phyloP scores from a whole-genome alignment of 2,329 filamentous ascomycete genomes.

The Penicillium freii region DNA sequence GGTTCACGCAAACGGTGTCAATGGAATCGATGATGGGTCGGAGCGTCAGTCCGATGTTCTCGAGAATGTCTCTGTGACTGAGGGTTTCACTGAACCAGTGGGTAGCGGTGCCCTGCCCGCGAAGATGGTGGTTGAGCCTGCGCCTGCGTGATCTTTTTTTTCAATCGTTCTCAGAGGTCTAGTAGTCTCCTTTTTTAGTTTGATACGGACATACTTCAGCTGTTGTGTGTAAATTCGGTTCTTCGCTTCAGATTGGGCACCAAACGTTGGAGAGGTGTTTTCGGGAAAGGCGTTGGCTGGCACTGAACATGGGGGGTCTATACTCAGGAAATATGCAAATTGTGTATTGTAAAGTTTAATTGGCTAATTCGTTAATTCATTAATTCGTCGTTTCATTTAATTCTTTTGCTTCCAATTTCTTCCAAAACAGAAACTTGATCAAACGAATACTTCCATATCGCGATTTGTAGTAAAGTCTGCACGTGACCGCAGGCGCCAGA shows the following conservation, averaged over 20 bases:
- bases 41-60: conserved; percentile 9
- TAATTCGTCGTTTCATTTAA: not conserved
- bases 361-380: not conserved
- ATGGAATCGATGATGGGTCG: conserved; percentile 1
- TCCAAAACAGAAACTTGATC: too few species aligned
- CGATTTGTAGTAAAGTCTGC: conserved; percentile 4
- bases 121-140: conserved; percentile 19
- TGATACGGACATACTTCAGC: conserved; percentile 12
- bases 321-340: conserved; percentile 14
- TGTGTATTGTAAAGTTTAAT: conserved; percentile 12
- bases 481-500: conserved; percentile 36
- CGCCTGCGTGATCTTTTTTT: conserved; percentile 1
- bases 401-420: not conserved
- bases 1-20: not conserved
- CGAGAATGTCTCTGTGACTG: conserved; percentile 2
- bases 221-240: conserved; percentile 12
- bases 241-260: conserved; percentile 7
- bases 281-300: conserved; percentile 6
- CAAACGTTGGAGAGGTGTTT: not conserved
- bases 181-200: conserved; percentile 2
- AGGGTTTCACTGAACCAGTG: conserved; percentile 7
- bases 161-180: not conserved
- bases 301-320: conserved; percentile 1
- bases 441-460: not conserved
- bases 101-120: conserved; percentile 14